Base-by-base conservation (phyloP, 2,329 filamentous ascomycete genomes). In the Juglanconis oblonga region DNA sequence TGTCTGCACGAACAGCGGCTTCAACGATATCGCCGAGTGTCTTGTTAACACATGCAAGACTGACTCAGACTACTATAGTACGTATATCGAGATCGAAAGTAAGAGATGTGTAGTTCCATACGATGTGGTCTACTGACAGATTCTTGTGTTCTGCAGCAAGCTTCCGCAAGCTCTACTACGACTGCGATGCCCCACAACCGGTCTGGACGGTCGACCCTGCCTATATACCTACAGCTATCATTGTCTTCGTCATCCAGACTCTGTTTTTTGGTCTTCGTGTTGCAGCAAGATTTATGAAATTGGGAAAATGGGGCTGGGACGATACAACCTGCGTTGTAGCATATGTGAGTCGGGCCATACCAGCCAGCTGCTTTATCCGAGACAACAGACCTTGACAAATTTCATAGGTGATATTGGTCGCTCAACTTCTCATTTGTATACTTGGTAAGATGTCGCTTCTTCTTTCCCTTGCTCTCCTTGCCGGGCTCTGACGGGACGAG, bases 151-250 rank as follows among this genome's bases (percentile, higher is more conserved):
- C 17, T 9, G 4, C 11, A 61, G 59, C 48, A 17, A 58, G 47
- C 36, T 61, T 31, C 17, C 59, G 59, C 11, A 31, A 36, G 1
- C 24, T 61, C 13, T 50, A 61, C 32, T n/a, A 50, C 11, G 52
- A 51, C 11, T 61, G 59, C 32, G 51, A 58, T 4, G 36, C 54
- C 44, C 44, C 54, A 13, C 50, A 36, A 8, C 59, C 59, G 5
- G 24, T 61, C 13, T 61, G 54, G 55, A 58, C 55, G 10, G 50
- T 45, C 6, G 59, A 61, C 29, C 59, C 59, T 1, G 55, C 57
- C 11, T 61, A 54, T 17, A 58, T 17, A n/a, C 14, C 47, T 5
- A 47, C 54, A 14, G 55, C 59, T 24, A 54, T 61, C 9, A 50
- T 61, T 29, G 24, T 54, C 1, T 61, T 58, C 50, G 31, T 58